phyloP scores from a whole-genome alignment of 139 green algal species.

The Chlamydomonas sp. region DNA sequence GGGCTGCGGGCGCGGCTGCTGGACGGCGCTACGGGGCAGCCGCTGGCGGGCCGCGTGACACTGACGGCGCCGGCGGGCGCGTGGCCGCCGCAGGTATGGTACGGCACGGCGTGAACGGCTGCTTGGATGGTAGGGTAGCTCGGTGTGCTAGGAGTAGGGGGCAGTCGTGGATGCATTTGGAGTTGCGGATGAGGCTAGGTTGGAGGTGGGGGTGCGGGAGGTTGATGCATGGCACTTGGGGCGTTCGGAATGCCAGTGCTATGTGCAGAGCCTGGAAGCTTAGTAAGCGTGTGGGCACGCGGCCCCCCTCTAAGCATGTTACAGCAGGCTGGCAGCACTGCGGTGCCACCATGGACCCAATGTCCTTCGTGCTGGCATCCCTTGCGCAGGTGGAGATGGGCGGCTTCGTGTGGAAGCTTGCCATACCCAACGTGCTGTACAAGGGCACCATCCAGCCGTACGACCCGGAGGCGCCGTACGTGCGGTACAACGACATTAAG shows the following conservation, averaged over 20 bases:
- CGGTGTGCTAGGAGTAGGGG: too few relatives aligned
- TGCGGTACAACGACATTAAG: background rate
- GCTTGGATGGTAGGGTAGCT: background rate
- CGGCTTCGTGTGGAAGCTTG: background rate
- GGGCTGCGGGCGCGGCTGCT: background rate
- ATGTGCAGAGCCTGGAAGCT: too few relatives aligned
- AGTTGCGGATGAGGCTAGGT: too few relatives aligned
- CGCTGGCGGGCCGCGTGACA: background rate
- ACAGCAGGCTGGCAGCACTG: too few relatives aligned
- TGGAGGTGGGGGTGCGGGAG: too few relatives aligned
- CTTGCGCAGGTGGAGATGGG: background rate
- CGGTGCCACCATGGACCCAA: too few relatives aligned
- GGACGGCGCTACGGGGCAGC: background rate
- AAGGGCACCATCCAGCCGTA: background rate
- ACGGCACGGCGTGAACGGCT: background rate
- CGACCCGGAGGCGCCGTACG: background rate
- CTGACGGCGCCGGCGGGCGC: background rate
- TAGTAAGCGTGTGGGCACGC: too few relatives aligned
- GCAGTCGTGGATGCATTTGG: too few relatives aligned
- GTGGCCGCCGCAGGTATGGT: constrained; percentile 4
- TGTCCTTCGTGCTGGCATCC: background rate
- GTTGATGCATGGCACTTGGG: background rate
- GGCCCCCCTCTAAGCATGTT: too few relatives aligned
- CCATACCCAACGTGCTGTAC: background rate
- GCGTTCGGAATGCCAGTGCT: background rate